Base-by-base conservation (phyloP, 2,329 filamentous ascomycete species). In the Xylaria digitata region DNA sequence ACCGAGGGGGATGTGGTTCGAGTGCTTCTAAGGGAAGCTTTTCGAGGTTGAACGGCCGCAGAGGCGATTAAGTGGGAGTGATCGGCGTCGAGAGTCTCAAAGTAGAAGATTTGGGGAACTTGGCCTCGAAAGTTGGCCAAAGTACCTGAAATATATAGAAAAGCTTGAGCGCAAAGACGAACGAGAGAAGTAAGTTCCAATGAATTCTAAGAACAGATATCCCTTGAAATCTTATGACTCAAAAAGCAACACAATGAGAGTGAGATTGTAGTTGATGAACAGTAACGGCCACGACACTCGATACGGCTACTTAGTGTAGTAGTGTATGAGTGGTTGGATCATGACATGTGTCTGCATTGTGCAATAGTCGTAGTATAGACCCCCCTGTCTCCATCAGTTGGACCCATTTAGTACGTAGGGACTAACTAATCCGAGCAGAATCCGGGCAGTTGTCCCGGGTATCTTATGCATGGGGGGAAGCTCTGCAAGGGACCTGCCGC, bases 161-260 rank as follows among this genome's bases (percentile, higher is more conserved):
- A 65, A 23, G 37, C 50, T 17, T 23, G 11, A 19, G 42, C 46
- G 43, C 37, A 45, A 45, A 46, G 6, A 1, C 17, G 19, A n/a
- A 57, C 40, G 30, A 52, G 19, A 37, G 13, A 57, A 43, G 6
- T 21, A 42, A 37, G 37, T 75, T 73, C 73, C n/a, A 73, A 62
- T 63, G 37, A 65, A 32, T 71, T 72, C 70, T 74, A 59, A 72
- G 73, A 75, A 76, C 74, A 76, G 71, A 70, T 75, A 60, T 71
- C 67, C 61, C 43, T 54, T 63, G 53, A 37, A 26, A 3, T 45
- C n/a, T 42, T 63, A 48, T 69, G 68, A 70, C 52, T 71, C 70
- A 69, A 61, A n/a, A 2, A 57, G 26, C 42, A 54, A 23, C 55
- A 56, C 53, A 42, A 46, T 50, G 61, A 69, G 55, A 58, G 65